These are phyloP conservation scores for Penicillium occitanis DNA, from an alignment of 2,329 filamentous ascomycete species.

Conservation along the genomic window DNA sequence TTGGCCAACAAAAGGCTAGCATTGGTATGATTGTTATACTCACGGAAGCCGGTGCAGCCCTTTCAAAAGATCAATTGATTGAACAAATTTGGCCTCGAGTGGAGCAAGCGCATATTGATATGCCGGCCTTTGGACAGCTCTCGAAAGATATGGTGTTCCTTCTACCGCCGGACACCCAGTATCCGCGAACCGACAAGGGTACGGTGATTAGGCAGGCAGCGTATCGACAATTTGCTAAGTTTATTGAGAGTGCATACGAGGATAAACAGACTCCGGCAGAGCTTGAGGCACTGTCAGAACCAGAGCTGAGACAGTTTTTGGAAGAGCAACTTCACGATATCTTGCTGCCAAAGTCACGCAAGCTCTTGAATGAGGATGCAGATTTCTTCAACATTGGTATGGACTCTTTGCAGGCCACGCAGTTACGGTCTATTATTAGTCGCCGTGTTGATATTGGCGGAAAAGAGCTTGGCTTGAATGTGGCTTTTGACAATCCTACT, in stretches of 20 bases:
- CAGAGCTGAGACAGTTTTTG: conserved; percentile 39
- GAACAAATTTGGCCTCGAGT: conserved; percentile 53
- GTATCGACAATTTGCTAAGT: conserved; percentile 50
- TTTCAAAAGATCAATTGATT: conserved; percentile 50
- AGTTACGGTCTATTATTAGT: conserved; percentile 55
- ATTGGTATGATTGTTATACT: conserved; percentile 52
- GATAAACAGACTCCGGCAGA: conserved; percentile 25
- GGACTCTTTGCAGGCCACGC: conserved; percentile 60
- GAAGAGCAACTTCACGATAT: conserved; percentile 31
- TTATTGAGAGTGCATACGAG: conserved; percentile 51
- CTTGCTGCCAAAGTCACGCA: conserved; percentile 27
- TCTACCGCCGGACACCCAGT: conserved; percentile 46
- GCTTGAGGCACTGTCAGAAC: conserved; percentile 27
- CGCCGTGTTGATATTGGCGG: conserved; percentile 53
- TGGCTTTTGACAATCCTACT: conserved; percentile 60
- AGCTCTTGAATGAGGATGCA: conserved; percentile 37
- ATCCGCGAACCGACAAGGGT: conserved; percentile 58
- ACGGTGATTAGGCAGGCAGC: conserved; percentile 56
- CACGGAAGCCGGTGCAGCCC: conserved; percentile 43
- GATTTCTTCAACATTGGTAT: conserved; percentile 62
- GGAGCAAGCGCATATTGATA: conserved; percentile 51
- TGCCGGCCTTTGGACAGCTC: conserved; percentile 55
- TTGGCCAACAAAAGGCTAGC: conserved; percentile 23
- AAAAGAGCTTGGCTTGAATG: conserved; percentile 53
- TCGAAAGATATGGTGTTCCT: conserved; percentile 55